A percentile compares a stretch with the other conserved stretches of the same genome.
Evolutionary conservation across 163 green algal species (phyloP).

Genomic region (Chloromonas sp.): DNA sequence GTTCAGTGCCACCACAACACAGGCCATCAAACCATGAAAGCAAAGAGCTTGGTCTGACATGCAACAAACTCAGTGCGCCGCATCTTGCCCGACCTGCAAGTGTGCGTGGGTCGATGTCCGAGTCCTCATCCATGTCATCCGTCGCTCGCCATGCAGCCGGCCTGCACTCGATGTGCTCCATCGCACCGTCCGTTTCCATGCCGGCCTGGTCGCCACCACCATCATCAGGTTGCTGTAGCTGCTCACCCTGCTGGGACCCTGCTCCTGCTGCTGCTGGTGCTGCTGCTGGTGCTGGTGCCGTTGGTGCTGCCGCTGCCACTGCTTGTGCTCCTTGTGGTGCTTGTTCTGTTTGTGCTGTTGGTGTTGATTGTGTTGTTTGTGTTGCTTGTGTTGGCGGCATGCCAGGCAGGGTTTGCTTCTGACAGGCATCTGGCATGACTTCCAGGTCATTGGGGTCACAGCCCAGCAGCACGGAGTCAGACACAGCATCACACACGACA

Average conservation of each 20-base stretch:
- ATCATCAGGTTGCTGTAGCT: background rate
- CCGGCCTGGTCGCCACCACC: no score
- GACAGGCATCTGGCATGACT: background rate
- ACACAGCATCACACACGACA: background rate
- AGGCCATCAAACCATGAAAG: no score
- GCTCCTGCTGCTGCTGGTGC: background rate
- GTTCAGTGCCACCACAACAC: no score
- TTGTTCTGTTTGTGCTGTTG: background rate
- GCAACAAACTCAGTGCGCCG: no score
- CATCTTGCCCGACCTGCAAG: conserved; percentile 1
- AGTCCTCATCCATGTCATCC: conserved; percentile 16
- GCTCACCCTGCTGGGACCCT: background rate
- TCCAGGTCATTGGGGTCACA: background rate
- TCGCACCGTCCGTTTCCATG: background rate
- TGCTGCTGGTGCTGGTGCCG: background rate
- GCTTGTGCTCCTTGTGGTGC: background rate
- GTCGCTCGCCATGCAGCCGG: background rate
- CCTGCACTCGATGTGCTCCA: background rate
- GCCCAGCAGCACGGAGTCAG: background rate
- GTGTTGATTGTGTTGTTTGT: background rate
- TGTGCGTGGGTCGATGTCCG: conserved; percentile 41
- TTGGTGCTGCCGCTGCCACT: background rate
- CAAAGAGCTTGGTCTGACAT: no score
- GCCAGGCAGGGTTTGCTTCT: no score
- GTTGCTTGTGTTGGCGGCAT: no score